Percentiles rank a stretch among this genome's conserved stretches.
These are phyloP conservation scores for Calonectria montana DNA, from an alignment of 2,329 filamentous ascomycete species.

Conservation along the genomic window DNA sequence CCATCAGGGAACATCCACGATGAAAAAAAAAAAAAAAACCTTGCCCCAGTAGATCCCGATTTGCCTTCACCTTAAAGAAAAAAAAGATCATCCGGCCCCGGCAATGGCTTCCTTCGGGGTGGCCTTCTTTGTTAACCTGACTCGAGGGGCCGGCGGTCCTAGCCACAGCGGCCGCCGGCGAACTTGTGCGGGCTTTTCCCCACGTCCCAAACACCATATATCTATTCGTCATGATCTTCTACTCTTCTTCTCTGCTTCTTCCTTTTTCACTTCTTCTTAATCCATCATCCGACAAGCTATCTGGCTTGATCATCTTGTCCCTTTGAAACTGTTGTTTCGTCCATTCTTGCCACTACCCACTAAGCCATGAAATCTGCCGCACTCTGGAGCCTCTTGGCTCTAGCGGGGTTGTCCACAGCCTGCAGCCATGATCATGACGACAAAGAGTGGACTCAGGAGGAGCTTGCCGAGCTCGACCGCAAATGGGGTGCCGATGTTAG, in stretches of 20 bases:
- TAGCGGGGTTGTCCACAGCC: conserved; percentile 40
- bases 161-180: conserved; percentile 6
- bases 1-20: not conserved
- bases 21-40: not conserved
- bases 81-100: not conserved
- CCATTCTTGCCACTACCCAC: not conserved
- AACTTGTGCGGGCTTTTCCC: conserved; percentile 6
- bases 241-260: not conserved
- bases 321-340: not conserved
- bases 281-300: not conserved
- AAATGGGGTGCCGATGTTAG: conserved; percentile 70
- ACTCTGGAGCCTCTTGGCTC: conserved; percentile 42
- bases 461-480: conserved; percentile 63
- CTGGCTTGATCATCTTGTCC: not conserved
- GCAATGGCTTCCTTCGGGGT: not conserved
- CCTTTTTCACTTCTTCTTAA: not conserved
- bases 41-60: not conserved
- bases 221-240: not conserved
- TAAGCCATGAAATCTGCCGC: conserved; percentile 39
- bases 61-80: not conserved
- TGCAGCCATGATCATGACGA: conserved; percentile 49
- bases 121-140: not conserved
- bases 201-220: not conserved
- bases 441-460: conserved; percentile 61
- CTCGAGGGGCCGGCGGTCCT: conserved; percentile 16